phyloP scores from a whole-genome alignment of 768 basidiomycete species.

The Crassisporium funariophilum region DNA sequence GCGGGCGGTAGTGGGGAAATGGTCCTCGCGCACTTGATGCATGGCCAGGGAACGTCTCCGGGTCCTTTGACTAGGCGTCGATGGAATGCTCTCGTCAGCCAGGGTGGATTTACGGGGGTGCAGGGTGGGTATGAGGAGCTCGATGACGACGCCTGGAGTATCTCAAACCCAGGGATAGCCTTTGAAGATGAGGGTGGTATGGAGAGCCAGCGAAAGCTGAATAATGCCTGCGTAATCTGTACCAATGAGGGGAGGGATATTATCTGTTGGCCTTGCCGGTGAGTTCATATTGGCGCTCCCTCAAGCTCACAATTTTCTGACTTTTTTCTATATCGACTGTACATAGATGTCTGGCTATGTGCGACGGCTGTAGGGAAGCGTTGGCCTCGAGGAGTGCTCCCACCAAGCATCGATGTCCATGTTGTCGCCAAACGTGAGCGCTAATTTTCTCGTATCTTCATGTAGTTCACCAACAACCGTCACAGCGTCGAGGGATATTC shows the following conservation, averaged over 20 bases:
- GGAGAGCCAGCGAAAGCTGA: conserved; percentile 12
- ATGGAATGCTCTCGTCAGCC: conserved; percentile 21
- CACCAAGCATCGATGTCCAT: conserved; percentile 66
- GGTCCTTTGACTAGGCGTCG: conserved; percentile 22
- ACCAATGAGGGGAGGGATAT: conserved; percentile 67
- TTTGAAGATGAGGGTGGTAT: conserved; percentile 1
- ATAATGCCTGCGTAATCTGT: conserved; percentile 65
- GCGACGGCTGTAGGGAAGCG: conserved; percentile 65
- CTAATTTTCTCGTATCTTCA: conserved; percentile 11
- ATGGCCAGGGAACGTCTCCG: conserved; percentile 15
- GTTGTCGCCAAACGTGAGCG: conserved; percentile 58
- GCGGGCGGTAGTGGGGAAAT: conserved; percentile 18
- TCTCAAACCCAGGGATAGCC: conserved; percentile 11
- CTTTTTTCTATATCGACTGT: not conserved
- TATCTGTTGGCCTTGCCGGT: conserved; percentile 89
- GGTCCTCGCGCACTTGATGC: conserved; percentile 28
- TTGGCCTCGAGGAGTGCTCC: conserved; percentile 55
- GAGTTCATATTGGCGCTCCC: conserved; percentile 23
- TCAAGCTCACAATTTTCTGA: not conserved
- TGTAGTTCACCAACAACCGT: conserved; percentile 4
- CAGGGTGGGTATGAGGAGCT: conserved; percentile 13
- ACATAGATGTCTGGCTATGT: conserved; percentile 57
- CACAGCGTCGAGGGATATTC: conserved; percentile 57
- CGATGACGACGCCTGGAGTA: conserved; percentile 15
- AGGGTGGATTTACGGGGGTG: conserved; percentile 3